phyloP scores from a whole-genome alignment of 306 rosid genomes.

The Coriaria nepalensis region DNA sequence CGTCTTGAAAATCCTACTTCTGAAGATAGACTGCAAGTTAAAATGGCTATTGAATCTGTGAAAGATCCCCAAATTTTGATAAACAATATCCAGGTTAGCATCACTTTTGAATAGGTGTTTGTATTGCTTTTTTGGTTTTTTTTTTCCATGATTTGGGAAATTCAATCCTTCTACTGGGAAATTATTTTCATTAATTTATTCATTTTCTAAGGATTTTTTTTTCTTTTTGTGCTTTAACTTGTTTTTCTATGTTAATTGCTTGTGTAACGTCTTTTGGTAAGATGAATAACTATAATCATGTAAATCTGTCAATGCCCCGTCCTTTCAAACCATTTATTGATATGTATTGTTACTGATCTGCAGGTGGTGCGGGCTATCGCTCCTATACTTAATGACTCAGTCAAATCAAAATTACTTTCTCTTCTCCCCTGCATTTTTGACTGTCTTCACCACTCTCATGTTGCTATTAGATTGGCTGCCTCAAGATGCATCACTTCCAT shows the following conservation, averaged over 20 bases:
- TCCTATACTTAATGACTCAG: slow-evolving; percentile 54
- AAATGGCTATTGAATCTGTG: slow-evolving; percentile 34
- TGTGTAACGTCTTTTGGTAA: neutral
- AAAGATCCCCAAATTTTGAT: slow-evolving; percentile 79
- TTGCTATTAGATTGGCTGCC: slow-evolving; percentile 95
- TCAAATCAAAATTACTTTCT: slow-evolving; percentile 71
- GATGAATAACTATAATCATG: neutral
- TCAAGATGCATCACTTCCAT: slow-evolving; percentile 91
- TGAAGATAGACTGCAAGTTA: slow-evolving; percentile 27
- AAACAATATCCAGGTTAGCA: slow-evolving; percentile 84
- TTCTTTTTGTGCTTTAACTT: neutral
- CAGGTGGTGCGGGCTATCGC: slow-evolving; percentile 84
- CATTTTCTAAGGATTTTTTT: neutral
- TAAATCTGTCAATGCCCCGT: neutral
- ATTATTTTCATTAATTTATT: neutral
- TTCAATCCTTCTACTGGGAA: neutral
- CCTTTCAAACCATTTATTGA: neutral
- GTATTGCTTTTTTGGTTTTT: neutral
- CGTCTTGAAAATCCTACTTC: slow-evolving; percentile 24
- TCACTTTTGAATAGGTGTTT: neutral
- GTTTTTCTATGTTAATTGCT: neutral
- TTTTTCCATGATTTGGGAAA: neutral
- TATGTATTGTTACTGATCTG: slow-evolving; percentile 10
- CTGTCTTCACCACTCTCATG: slow-evolving; percentile 68
- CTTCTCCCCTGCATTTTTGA: slow-evolving; percentile 80